Percentiles rank a stretch among this genome's conserved stretches.
Evolutionary conservation across 306 rosid genomes (phyloP).

Genomic region (Betula pendula): DNA sequence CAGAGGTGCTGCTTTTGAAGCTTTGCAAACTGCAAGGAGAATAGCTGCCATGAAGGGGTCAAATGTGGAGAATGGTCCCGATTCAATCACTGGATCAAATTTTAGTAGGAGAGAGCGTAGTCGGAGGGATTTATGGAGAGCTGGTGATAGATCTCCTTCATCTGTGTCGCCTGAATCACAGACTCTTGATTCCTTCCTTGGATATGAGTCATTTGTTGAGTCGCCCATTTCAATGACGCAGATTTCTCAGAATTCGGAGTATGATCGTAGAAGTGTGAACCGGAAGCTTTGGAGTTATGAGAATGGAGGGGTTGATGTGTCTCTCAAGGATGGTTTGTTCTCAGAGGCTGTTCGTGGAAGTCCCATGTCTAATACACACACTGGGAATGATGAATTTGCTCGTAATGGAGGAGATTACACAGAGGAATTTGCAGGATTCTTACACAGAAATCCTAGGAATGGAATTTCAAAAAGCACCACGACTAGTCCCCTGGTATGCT

Average conservation of each 20-base stretch:
- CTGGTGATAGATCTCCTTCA: conserved; percentile 45
- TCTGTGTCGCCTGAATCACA: conserved; percentile 70
- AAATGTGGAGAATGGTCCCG: conserved; percentile 47
- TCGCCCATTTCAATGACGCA: conserved; percentile 55
- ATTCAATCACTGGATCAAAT: conserved; percentile 65
- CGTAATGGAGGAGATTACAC: conserved; percentile 29
- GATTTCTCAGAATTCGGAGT: conserved; percentile 35
- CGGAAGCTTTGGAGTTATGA: conserved; percentile 73
- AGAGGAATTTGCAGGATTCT: conserved; percentile 61
- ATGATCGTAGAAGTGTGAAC: conserved; percentile 52
- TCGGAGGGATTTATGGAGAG: conserved; percentile 42
- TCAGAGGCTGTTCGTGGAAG: conserved; percentile 40
- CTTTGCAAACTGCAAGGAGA: conserved; percentile 75
- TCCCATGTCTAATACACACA: conserved; percentile 34
- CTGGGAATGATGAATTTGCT: conserved; percentile 28
- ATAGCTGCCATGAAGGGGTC: conserved; percentile 47
- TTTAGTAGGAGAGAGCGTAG: conserved; percentile 46
- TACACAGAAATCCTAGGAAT: conserved; percentile 40
- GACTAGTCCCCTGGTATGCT: conserved; percentile 72
- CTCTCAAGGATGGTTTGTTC: conserved; percentile 80
- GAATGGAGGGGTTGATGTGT: conserved; percentile 75
- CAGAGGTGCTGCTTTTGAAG: conserved; percentile 86
- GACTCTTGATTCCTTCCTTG: conserved; percentile 60
- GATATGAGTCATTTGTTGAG: conserved; percentile 57
- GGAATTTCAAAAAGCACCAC: conserved; percentile 64